These are phyloP conservation scores for Fusarium scirpi DNA, from an alignment of 2,329 filamentous ascomycete species.

Conservation along the genomic window DNA sequence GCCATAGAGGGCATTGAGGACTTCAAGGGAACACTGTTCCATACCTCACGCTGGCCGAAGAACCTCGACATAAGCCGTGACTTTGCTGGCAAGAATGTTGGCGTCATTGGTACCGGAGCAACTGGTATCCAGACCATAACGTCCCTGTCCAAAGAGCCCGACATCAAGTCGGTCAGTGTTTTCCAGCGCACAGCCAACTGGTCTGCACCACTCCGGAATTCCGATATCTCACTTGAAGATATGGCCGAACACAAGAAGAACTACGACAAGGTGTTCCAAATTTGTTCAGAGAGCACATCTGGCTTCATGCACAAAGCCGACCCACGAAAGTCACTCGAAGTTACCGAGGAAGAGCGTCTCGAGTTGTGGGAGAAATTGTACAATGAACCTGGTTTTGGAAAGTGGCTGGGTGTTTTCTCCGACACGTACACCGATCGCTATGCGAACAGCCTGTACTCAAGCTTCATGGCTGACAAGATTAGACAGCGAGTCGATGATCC, in stretches of 20 bases:
- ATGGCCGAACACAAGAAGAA: conserved; percentile 27
- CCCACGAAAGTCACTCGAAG: conserved; percentile 31
- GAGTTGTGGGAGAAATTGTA: conserved; percentile 34
- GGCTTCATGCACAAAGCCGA: conserved; percentile 34
- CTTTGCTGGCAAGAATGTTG: conserved; percentile 26
- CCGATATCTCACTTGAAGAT: conserved; percentile 19
- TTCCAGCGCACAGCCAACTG: conserved; percentile 49
- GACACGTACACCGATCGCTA: conserved; percentile 35
- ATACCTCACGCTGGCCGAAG: conserved; percentile 35
- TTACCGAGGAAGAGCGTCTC: conserved; percentile 11
- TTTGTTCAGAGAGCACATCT: conserved; percentile 15
- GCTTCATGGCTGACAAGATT: conserved; percentile 36
- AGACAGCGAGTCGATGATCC: conserved; percentile 19
- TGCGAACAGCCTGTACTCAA: conserved; percentile 30
- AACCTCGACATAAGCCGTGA: conserved; percentile 3
- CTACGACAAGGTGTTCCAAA: conserved; percentile 29
- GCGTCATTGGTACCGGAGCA: conserved; percentile 34
- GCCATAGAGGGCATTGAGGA: conserved; percentile 22
- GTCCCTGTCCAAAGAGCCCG: conserved; percentile 36
- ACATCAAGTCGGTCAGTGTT: conserved; percentile 50
- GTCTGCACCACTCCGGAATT: conserved; percentile 42
- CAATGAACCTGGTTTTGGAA: conserved; percentile 19
- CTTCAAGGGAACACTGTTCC: conserved; percentile 24
- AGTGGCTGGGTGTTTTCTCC: conserved; percentile 34
- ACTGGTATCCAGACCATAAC: conserved; percentile 39